Conservation (phyloP, 805 yeast species). For the Teunomyces stri region DNA sequence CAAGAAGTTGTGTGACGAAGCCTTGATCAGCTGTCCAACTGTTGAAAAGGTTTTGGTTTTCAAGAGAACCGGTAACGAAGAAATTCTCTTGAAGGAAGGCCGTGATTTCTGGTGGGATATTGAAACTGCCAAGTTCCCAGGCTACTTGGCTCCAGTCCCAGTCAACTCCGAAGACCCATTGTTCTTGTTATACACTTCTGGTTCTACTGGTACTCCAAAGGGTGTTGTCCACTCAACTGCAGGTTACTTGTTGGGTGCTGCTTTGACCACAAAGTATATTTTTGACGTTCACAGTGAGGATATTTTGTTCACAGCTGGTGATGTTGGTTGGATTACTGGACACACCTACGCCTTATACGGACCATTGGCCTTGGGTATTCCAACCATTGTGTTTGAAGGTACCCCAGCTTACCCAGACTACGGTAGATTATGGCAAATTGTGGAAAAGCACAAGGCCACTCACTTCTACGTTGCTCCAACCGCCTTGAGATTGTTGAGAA, state of each 20-base stretch:
- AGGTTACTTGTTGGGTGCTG: constrained; percentile 73
- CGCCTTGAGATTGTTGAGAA: constrained; percentile 70
- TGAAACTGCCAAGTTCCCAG: constrained; percentile 61
- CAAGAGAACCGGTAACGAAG: constrained; percentile 66
- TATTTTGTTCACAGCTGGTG: constrained; percentile 81
- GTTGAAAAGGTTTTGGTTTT: constrained; percentile 70
- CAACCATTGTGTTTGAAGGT: constrained; percentile 81
- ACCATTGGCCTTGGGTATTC: constrained; percentile 71
- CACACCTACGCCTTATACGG: constrained; percentile 84
- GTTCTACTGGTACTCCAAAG: constrained; percentile 87
- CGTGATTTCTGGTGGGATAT: constrained; percentile 80
- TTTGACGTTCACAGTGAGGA: constrained; percentile 78
- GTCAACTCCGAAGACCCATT: constrained; percentile 80
- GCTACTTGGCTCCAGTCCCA: constrained; percentile 71
- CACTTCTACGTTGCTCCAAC: constrained; percentile 87
- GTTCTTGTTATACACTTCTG: constrained; percentile 79
- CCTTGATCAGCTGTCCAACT: constrained; percentile 60
- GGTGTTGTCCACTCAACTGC: constrained; percentile 83
- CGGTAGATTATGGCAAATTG: constrained; percentile 78
- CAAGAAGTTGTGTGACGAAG: constrained; percentile 81
- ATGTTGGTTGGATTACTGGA: constrained; percentile 90
- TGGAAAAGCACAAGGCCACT: constrained; percentile 66
- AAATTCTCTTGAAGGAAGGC: constrained; percentile 47
- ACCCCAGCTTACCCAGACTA: constrained; percentile 84
- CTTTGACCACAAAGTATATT: constrained; percentile 68